These are phyloP conservation scores for Capsicum baccatum DNA, from an alignment of 257 asterid genomes.

Conservation along the genomic window DNA sequence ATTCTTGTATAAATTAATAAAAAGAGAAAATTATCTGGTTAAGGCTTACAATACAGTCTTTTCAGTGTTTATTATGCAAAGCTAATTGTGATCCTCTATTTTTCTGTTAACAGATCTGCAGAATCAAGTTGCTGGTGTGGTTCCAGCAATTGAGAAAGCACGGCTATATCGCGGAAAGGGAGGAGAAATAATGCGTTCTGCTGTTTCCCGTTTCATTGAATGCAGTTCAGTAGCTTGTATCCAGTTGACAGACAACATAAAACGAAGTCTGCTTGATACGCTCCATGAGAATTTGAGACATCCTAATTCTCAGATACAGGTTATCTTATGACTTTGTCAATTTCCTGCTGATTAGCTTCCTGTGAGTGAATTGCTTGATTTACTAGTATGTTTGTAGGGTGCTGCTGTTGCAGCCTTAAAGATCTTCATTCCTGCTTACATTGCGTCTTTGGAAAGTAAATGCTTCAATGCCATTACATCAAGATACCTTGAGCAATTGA, in stretches of 20 bases:
- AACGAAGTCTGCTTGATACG: conserved; percentile 75
- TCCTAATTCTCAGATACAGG: conserved; percentile 93
- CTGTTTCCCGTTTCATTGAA: conserved; percentile 92
- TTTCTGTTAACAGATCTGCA: conserved; percentile 65
- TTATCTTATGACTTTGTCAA: conserved; percentile 37
- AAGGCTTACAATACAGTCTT: background rate
- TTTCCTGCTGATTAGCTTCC: conserved; percentile 27
- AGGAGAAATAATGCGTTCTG: conserved; percentile 97
- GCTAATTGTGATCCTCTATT: conserved; percentile 19
- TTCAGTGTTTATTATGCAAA: background rate
- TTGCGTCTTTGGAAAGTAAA: conserved; percentile 53
- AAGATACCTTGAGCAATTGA: conserved; percentile 76
- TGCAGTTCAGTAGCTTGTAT: conserved; percentile 72
- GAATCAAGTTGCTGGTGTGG: conserved; percentile 70
- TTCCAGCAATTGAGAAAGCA: conserved; percentile 97
- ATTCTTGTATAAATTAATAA: background rate
- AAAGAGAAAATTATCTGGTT: background rate
- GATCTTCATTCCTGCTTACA: conserved; percentile 63
- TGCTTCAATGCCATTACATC: conserved; percentile 54
- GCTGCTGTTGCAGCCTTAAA: conserved; percentile 84
- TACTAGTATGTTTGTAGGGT: conserved; percentile 49
- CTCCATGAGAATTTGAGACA: conserved; percentile 91
- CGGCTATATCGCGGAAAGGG: conserved; percentile 98
- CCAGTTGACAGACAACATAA: conserved; percentile 64
- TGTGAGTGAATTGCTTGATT: conserved; percentile 27